Percentiles rank a stretch among this genome's conserved stretches.
Evolutionary conservation across 176 grass and related monocot species (phyloP).

Genomic region (Stipa capillata): DNA sequence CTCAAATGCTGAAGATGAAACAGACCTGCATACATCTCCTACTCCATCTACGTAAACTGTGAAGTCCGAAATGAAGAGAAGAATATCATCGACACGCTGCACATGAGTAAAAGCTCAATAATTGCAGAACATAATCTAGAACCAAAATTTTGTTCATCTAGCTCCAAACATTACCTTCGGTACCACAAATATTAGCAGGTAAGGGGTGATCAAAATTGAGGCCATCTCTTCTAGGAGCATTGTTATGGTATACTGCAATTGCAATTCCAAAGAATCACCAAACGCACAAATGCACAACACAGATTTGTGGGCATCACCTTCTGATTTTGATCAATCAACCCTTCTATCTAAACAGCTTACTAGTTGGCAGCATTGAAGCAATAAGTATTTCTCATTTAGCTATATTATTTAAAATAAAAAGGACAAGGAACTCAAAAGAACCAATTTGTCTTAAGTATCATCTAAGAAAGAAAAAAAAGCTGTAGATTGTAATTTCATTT

Average conservation of each 20-base stretch:
- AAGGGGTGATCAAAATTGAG: conserved; percentile 57
- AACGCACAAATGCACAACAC: neutral
- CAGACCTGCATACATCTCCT: conserved; percentile 65
- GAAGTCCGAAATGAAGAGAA: conserved; percentile 55
- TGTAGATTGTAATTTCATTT: neutral
- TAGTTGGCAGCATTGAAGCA: neutral
- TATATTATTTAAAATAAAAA: neutral
- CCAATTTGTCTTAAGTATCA: neutral
- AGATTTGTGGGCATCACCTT: neutral
- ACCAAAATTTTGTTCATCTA: neutral
- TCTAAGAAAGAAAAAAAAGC: neutral
- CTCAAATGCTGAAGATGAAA: conserved; percentile 1
- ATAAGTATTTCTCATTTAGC: neutral
- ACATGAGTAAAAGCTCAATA: neutral
- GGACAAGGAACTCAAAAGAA: neutral
- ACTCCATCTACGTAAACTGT: no score
- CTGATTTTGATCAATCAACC: no score
- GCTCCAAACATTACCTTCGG: conserved; percentile 38
- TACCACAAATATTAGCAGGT: conserved; percentile 55
- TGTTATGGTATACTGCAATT: conserved; percentile 57
- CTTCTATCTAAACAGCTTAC: neutral
- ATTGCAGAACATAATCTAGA: neutral
- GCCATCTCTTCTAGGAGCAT: conserved; percentile 66
- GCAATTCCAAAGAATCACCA: neutral
- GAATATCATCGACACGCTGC: conserved; percentile 60